A percentile compares a stretch with the other conserved stretches of the same genome.
These are phyloP conservation scores for Capsella rubella DNA, from an alignment of 441 rosid genomes.

Conservation along the genomic window DNA sequence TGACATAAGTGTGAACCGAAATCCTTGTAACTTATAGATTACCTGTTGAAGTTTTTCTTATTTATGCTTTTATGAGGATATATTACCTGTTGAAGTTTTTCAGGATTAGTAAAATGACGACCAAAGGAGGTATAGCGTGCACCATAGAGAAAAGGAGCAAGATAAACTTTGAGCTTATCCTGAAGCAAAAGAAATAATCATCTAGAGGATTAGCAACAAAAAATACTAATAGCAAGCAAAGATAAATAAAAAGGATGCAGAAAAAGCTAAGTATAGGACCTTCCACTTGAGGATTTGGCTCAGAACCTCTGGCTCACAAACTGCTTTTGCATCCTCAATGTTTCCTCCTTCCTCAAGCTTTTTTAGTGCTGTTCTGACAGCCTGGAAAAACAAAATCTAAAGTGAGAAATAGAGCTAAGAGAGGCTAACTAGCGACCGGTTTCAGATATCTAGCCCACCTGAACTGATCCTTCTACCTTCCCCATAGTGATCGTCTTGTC, in stretches of 20 bases:
- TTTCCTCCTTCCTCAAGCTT: constrained; percentile 70
- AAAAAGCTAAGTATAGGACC: constrained; percentile 53
- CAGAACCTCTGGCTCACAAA: constrained; percentile 81
- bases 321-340: constrained; percentile 87
- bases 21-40: constrained; percentile 23
- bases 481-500: constrained; percentile 80
- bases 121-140: constrained; percentile 91
- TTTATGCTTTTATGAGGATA: constrained; percentile 18
- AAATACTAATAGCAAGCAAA: constrained; percentile 20
- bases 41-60: not conserved
- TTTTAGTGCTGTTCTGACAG: constrained; percentile 77
- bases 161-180: constrained; percentile 86
- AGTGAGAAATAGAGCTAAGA: constrained; percentile 22
- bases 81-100: constrained; percentile 84
- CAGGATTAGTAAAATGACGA: constrained; percentile 93
- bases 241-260: not conserved
- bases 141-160: constrained; percentile 85
- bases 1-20: constrained; percentile 6
- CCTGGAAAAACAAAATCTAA: constrained; percentile 53
- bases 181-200: constrained; percentile 49
- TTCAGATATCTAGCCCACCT: constrained; percentile 57
- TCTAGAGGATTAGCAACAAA: constrained; percentile 20
- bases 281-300: constrained; percentile 84
- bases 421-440: constrained; percentile 24
- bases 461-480: constrained; percentile 80